Conservation (phyloP, 768 basidiomycete species). For the Multifurca ochricompacta region DNA sequence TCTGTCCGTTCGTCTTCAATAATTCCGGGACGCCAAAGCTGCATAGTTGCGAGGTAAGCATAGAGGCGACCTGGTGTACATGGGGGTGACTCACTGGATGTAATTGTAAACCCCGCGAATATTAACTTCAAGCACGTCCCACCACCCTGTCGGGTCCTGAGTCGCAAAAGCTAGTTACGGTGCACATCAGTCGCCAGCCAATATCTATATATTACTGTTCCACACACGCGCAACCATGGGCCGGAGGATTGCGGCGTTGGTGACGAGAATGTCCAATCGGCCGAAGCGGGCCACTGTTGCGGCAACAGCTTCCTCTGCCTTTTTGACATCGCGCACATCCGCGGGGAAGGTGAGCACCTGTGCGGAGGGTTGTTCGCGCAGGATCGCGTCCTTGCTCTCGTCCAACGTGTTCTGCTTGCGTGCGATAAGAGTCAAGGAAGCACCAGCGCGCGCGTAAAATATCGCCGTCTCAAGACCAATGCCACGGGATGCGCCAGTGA, state of each 20-base stretch:
- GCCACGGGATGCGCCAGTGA: slow-evolving; percentile 20
- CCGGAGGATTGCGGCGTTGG: slow-evolving; percentile 2
- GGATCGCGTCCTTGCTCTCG: not conserved
- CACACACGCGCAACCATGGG: not conserved
- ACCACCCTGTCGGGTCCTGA: not conserved
- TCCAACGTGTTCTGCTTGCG: slow-evolving; percentile 4
- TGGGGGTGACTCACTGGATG: not conserved
- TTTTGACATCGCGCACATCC: slow-evolving; percentile 2
- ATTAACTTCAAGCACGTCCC: slow-evolving; percentile 2
- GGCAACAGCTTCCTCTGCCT: not conserved
- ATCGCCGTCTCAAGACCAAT: slow-evolving; percentile 18
- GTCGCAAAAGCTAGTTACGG: not conserved
- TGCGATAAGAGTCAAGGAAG: slow-evolving; percentile 11
- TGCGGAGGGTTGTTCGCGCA: not conserved
- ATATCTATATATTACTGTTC: not conserved
- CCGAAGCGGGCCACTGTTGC: slow-evolving; percentile 1
- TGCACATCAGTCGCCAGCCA: not conserved
- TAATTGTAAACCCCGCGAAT: not conserved
- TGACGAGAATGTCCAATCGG: slow-evolving; percentile 6
- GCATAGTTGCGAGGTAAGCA: not conserved
- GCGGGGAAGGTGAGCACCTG: slow-evolving; percentile 2
- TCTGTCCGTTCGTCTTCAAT: not conserved
- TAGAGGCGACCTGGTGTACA: too few relatives aligned
- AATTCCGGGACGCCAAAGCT: not conserved
- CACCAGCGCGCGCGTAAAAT: slow-evolving; percentile 18